Evolutionary conservation across 2,329 filamentous ascomycete species (phyloP), one percentile per base, ranked within the genome.

Genomic region (Coniochaeta prunicola): DNA sequence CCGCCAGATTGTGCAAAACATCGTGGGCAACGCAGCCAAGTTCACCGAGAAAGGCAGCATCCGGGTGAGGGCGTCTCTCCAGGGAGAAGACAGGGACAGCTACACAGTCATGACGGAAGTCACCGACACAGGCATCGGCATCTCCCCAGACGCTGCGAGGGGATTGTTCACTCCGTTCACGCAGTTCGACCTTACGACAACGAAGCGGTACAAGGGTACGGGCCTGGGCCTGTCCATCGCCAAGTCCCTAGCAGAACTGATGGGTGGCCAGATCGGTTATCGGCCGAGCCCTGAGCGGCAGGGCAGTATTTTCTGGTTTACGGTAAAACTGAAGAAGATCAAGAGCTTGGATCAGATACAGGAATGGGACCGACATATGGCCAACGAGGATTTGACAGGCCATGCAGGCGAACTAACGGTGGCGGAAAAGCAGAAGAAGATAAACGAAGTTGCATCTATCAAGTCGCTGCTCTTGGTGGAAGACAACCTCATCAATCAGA

Each of bases 61-160:
- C 34, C 70, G 72, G 1, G 72, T 86, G 12, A 65, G 69, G 2
- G 73, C 74, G 0, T 72, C 70, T 0, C 68, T 79, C 7, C 59
- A 74, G 2, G 62, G 67, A 1, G 74, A 82, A 40, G 72, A 78
- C 40, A 69, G 74, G 1, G 71, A 70, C 7, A 69, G 67, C 1
- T 83, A 76, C 60, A 71, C 69, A 1, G 74, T 86, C n/a, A 66
- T 76, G 30, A 80, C 80, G 63, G 82, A 83, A 0, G 82, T 94
- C 4, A 84, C 89, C 68, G 90, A 94, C 65, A 90, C 88, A 0
- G 90, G 90, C 0, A 92, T 94, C 56, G 90, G 90, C 6, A 92
- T 94, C 33, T 87, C 91, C 60, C 86, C 91, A 42, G 84, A 4
- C 19, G 75, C 76, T 0, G 68, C 74, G 6, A 70, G 73, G 36